Evolutionary conservation across 2,329 filamentous ascomycete genomes (phyloP), one percentile per base, ranked within the genome.

Genomic region (Apiospora arundinis): DNA sequence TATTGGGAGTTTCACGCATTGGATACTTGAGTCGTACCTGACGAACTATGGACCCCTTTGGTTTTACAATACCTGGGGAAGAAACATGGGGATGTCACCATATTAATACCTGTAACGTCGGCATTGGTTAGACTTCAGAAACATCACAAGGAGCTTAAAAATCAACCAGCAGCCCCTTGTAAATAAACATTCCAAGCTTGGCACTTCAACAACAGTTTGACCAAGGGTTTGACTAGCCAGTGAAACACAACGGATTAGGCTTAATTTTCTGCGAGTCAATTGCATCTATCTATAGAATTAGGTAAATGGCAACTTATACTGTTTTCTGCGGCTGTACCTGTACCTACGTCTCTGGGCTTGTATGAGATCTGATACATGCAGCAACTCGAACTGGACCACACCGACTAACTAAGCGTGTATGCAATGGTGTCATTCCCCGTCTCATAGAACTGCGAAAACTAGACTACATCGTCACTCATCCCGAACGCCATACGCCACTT

Each of bases 401-500:
- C 32, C 6, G 32, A 32, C 32, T 32, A 32, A 32, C 42, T 44
- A 56, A 32, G 49, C 49, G 49, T 56, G 16, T 32, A 3, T 32
- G 32, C 32, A 40, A 16, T 7, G 6, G 32, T 37, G 52, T 23
- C 28, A 63, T 40, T 32, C 52, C 23, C 16, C 32, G 28, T 40
- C 21, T 40, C 21, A 21, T 23, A 40, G 32, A 63, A 63, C 21
- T 63, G 56, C 18, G 32, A 63, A 63, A 40, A 11, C 32, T 40
- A n/a, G 56, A 40, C 32, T 63, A 63, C 32, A 18, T 63, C 21
- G 32, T 63, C 52, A 56, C 56, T 18, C 56, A 40, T 63, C 56
- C 56, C 56, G 56, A 68, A 68, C 66, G 44, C 66, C 66, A 48
- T 23, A 68, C 66, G 44, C 66, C 66, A n/a, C 37, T 68, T 68